Evolutionary conservation across 164 flowering plant genomes (phyloP).

Genomic region (Tinospora cordifolia): DNA sequence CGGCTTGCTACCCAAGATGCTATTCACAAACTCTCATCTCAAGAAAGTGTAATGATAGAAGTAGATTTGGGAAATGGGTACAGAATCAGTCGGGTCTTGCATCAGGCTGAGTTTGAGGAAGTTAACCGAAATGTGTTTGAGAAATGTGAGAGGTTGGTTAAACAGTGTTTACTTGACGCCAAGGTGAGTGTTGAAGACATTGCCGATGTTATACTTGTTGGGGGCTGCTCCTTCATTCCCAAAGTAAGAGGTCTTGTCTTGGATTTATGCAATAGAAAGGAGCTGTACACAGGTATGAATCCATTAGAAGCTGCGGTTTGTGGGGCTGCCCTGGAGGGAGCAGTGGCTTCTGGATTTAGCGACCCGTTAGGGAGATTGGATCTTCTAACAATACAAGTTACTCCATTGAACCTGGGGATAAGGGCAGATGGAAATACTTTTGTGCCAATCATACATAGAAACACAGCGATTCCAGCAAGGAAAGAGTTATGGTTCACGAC

Average conservation of each 20-base stretch:
- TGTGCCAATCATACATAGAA: conserved; percentile 53
- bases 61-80: conserved; percentile 59
- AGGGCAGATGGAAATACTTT: conserved; percentile 49
- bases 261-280: conserved; percentile 37
- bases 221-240: conserved; percentile 87
- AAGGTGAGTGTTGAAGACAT: conserved; percentile 49
- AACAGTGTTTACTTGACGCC: conserved; percentile 62
- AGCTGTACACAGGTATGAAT: conserved; percentile 48
- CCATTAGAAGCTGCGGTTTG: conserved; percentile 74
- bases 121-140: conserved; percentile 52
- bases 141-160: conserved; percentile 49
- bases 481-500: conserved; percentile 71
- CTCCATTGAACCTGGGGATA: conserved; percentile 66
- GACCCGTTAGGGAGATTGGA: conserved; percentile 77
- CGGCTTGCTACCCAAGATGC: conserved; percentile 79
- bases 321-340: conserved; percentile 94
- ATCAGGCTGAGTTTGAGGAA: conserved; percentile 56
- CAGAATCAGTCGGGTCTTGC: conserved; percentile 37
- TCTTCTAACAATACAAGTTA: conserved; percentile 74
- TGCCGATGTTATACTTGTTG: conserved; percentile 73
- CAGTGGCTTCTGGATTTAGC: conserved; percentile 71
- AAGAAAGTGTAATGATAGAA: conserved; percentile 42
- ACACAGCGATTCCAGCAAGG: conserved; percentile 68
- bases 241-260: conserved; percentile 43
- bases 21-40: conserved; percentile 59